Percentiles rank a stretch among this genome's conserved stretches.
Evolutionary conservation across 169 alveolate genomes (phyloP).

Genomic region (Plasmodium fragile): DNA sequence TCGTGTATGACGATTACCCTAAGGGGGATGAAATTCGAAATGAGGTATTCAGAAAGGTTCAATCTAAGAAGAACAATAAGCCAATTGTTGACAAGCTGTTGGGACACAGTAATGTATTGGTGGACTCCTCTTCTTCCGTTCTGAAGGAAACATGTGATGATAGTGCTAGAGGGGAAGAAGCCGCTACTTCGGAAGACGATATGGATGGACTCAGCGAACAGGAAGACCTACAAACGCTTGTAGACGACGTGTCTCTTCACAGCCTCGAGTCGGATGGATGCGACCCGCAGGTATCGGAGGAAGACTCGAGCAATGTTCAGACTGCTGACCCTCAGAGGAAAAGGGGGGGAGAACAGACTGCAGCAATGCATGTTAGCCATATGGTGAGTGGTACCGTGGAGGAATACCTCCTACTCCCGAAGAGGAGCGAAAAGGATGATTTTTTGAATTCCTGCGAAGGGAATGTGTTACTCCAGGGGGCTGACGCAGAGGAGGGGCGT

Average conservation of each 20-base stretch:
- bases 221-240: background rate
- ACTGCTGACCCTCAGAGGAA: background rate
- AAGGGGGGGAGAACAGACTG: background rate
- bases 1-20: conserved; percentile 42
- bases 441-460: conserved; percentile 37
- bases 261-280: conserved; percentile 8
- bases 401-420: conserved; percentile 22
- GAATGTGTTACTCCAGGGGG: conserved; percentile 2
- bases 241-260: conserved; percentile 34
- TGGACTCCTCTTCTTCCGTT: background rate
- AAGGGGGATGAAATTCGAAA: background rate
- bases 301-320: background rate
- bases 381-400: background rate
- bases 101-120: background rate
- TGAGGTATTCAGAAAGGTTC: conserved; percentile 43
- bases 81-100: background rate
- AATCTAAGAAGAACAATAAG: background rate
- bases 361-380: background rate
- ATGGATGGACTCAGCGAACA: conserved; percentile 15
- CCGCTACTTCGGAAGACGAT: conserved; percentile 16
- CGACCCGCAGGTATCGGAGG: background rate
- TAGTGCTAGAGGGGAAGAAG: conserved; percentile 1
- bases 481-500: background rate
- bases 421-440: conserved; percentile 39
- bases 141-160: background rate